Evolutionary conservation across 768 basidiomycete species (phyloP), one percentile per base, ranked within the genome.

Genomic region (Podaxis rugospora): DNA sequence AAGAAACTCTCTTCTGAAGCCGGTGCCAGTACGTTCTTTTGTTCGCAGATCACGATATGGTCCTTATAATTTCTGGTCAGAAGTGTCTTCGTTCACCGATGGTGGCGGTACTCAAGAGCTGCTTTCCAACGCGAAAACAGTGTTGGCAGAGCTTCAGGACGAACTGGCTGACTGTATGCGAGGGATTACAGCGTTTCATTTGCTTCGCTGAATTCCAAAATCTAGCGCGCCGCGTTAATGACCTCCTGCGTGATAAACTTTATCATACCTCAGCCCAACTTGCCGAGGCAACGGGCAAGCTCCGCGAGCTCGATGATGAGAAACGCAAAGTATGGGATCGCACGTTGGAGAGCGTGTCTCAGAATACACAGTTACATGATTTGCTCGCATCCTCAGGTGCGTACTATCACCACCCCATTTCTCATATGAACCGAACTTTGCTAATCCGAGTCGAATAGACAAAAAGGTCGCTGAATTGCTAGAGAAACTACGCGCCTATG

Each of bases 171-270:
- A 64, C 10, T 51, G 59, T 55, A 61, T 25, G 53, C 39, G 14
- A 18, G 11, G 10, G 9, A 4, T 21, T 49, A 9, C 11, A 23
- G 7, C 32, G 7, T 11, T 27, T n/a, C 4, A n/a, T 14, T 1
- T 16, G 9, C 4, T 23, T 23, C 9, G 10, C 59, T 52, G 28
- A 44, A 46, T 13, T 13, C 25, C 21, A 6, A 18, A 47, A 40
- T 5, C 7, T 50, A 55, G 56, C 55, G 3, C 52, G 40, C n/a
- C 53, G 53, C 21, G 54, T 64, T 16, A 59, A 61, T 2, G 77
- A 78, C 44, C 66, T 80, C 3, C 67, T 78, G 1, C 72, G 77
- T 23, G 74, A 76, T 58, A 78, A 78, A 58, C 67, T 77, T 0
- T 70, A 75, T 49, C 63, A 72, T 51, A 66, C 74, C 16, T 68